These are phyloP conservation scores for Taiozyma sp. DNA, from an alignment of 1,139 yeast species.

Conservation along the genomic window DNA sequence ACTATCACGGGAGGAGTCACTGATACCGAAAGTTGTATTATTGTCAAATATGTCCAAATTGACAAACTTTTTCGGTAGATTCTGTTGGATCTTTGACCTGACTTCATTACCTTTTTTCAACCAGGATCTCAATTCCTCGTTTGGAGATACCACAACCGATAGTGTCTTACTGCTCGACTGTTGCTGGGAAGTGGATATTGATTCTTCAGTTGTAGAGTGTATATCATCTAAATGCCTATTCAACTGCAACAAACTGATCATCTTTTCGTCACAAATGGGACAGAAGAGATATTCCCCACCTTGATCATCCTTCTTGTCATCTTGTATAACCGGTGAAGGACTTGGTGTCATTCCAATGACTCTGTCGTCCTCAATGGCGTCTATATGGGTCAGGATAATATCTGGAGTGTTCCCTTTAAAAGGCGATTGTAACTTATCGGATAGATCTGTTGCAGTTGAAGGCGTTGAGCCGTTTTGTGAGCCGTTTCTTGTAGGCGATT, in stretches of 20 bases:
- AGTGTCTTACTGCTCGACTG: not conserved
- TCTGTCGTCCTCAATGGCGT: conserved; percentile 8
- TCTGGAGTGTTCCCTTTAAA: conserved; percentile 5
- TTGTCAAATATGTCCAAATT: conserved; percentile 31
- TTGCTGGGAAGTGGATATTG: conserved; percentile 9
- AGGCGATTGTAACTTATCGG: conserved; percentile 1
- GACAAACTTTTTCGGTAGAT: conserved; percentile 26
- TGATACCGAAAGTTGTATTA: conserved; percentile 7
- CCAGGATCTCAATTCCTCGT: conserved; percentile 37
- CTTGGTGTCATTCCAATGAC: conserved; percentile 6
- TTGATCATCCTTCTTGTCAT: conserved; percentile 11
- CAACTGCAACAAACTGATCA: conserved; percentile 53
- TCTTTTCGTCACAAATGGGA: conserved; percentile 66
- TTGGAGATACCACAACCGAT: conserved; percentile 12
- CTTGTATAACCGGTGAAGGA: not conserved
- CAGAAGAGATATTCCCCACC: conserved; percentile 39
- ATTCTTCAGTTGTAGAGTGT: conserved; percentile 37
- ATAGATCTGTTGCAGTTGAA: not conserved
- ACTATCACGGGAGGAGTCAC: conserved; percentile 15
- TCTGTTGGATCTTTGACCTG: conserved; percentile 23
- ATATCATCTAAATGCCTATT: conserved; percentile 71
- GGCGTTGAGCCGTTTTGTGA: not conserved
- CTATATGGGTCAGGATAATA: conserved; percentile 15
- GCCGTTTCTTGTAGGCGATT: not conserved
- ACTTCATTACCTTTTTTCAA: conserved; percentile 29